phyloP scores from a whole-genome alignment of 202 grass and related monocot genomes.

The Alloteropsis angusta region DNA sequence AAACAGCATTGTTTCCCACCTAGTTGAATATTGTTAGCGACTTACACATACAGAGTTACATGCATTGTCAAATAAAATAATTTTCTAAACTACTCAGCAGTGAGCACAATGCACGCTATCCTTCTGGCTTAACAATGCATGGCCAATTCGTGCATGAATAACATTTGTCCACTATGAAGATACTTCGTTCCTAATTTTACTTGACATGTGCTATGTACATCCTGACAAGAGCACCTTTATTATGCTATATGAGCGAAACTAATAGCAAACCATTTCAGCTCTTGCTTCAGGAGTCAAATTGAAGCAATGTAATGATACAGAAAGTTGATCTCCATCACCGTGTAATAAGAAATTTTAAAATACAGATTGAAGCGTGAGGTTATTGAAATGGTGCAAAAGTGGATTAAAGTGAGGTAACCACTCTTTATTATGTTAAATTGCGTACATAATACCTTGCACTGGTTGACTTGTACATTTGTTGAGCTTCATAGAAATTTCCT shows the following conservation, averaged over 20 bases:
- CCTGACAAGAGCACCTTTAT: background rate
- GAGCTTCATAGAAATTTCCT: slow-evolving; percentile 82
- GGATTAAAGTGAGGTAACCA: background rate
- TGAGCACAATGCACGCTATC: background rate
- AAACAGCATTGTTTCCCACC: background rate
- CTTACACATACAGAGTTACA: background rate
- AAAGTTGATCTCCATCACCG: background rate
- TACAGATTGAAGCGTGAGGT: background rate
- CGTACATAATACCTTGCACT: slow-evolving; percentile 51
- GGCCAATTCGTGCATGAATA: background rate
- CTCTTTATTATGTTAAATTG: background rate
- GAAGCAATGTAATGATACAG: background rate
- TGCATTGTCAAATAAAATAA: background rate
- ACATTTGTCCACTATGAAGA: background rate
- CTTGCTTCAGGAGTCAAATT: background rate
- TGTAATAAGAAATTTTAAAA: background rate
- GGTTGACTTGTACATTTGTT: slow-evolving; percentile 90
- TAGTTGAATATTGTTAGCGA: background rate
- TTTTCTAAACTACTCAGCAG: background rate
- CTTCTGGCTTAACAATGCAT: background rate
- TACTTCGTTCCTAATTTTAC: background rate
- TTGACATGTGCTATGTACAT: background rate
- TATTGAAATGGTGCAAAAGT: slow-evolving; percentile 2
- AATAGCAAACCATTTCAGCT: background rate
- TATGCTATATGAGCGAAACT: background rate